phyloP scores from a whole-genome alignment of 2,329 filamentous ascomycete genomes.

The Ophiognomonia clavigignenti-juglandacearum region DNA sequence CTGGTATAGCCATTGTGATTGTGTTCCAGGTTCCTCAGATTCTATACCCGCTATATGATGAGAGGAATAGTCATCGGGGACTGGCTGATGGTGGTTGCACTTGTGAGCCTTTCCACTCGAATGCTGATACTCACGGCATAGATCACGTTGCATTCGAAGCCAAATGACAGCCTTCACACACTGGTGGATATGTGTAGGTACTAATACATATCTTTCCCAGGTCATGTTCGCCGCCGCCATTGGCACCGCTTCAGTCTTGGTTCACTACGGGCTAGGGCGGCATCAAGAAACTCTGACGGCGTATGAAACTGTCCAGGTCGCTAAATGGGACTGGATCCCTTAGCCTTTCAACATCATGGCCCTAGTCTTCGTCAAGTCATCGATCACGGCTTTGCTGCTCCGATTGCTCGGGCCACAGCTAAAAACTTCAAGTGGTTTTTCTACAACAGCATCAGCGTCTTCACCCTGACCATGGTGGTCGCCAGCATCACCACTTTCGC shows the following conservation, averaged over 20 bases:
- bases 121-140: background rate
- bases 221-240: background rate
- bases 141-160: background rate
- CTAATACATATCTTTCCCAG: background rate
- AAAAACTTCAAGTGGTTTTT: background rate
- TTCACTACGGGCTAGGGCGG: background rate
- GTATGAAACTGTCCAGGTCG: background rate
- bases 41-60: background rate
- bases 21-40: background rate
- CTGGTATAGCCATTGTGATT: background rate
- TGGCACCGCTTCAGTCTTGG: background rate
- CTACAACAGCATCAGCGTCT: background rate
- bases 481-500: slow-evolving; percentile 1
- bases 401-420: background rate
- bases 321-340: slow-evolving; percentile 1
- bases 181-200: background rate
- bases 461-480: background rate
- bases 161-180: no score
- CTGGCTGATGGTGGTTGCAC: slow-evolving; percentile 2
- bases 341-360: slow-evolving; percentile 1
- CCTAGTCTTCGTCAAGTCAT: background rate
- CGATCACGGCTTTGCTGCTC: background rate
- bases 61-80: background rate
- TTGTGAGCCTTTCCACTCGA: background rate
- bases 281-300: background rate